Base-by-base conservation (phyloP, 306 rosid genomes). In the Hippophae gyantsensis region DNA sequence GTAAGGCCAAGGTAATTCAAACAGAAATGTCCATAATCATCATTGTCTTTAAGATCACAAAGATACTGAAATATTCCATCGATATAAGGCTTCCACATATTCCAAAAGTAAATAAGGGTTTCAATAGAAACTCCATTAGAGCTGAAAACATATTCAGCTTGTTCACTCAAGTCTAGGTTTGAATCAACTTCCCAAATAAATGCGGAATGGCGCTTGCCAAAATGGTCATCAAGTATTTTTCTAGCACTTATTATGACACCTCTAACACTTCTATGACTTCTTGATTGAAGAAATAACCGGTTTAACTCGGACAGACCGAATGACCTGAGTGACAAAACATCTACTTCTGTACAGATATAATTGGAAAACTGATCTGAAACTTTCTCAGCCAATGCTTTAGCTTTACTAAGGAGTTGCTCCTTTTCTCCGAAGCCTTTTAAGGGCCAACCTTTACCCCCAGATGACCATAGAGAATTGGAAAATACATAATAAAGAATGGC, bases 381-480 rank as follows among this genome's bases (percentile, higher is more conserved):
- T 23, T 73, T 69, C 69, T 65, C 59, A n/a, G 90, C 94, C 55
- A 72, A 69, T 43, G 63, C 65, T 62, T 63, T 73, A 6, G 85
- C 94, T 65, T 66, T 81, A 12, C 5, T 25, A 70, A 89, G 69
- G 27, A 85, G 74, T 43, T 69, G 76, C 5, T 8, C 64, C 76
- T 85, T 81, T 14, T 64, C 54, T 58, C 56, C 1, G 69, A 81
- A 88, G 52, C 25, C 59, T 66, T 77, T 77, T 50, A 85, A 57
- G 14, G 94, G 96, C 94, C 94, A 88, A 10, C 86, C 94, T 61
- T 72, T 69, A 48, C 84, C 71, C 57, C 94, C 94, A 2, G 60
- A 48, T 10, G 81, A 74, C 94, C 96, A 88, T 53, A 85, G 85
- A 58, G 94, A 88, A 60, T 71, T 76, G 47, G 75, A 65, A 13